phyloP scores from a whole-genome alignment of 2,329 filamentous ascomycete genomes.

The Cercospora janseana region DNA sequence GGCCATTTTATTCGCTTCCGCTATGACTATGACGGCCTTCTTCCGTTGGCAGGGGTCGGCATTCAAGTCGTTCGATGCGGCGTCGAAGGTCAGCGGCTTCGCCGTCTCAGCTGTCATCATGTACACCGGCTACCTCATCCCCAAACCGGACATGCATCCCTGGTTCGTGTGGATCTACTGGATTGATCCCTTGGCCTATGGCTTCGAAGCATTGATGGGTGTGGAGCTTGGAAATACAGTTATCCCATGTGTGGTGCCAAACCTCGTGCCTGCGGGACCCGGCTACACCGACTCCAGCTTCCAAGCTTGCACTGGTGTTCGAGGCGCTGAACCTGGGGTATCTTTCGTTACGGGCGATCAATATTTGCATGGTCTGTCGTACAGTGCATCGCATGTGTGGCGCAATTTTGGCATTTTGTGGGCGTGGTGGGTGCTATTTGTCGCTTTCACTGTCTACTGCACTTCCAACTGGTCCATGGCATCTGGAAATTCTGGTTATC shows the following conservation, averaged over 20 bases:
- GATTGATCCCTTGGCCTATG: constrained; percentile 50
- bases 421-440: constrained; percentile 62
- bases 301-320: constrained; percentile 46
- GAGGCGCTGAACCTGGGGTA: constrained; percentile 57
- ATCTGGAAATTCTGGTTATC: constrained; percentile 33
- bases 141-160: constrained; percentile 43
- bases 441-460: constrained; percentile 56
- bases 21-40: constrained; percentile 47
- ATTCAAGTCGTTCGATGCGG: constrained; percentile 35
- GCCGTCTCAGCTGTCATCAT: constrained; percentile 33
- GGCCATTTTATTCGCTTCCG: constrained; percentile 51
- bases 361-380: constrained; percentile 57
- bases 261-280: constrained; percentile 35
- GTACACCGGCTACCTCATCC: constrained; percentile 38
- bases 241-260: constrained; percentile 57
- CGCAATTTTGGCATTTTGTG: constrained; percentile 68
- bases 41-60: constrained; percentile 45
- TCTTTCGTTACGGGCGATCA: constrained; percentile 59
- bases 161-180: constrained; percentile 55
- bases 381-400: constrained; percentile 41
- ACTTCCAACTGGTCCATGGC: constrained; percentile 57
- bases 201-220: constrained; percentile 57
- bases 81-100: constrained; percentile 36
- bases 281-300: constrained; percentile 43
- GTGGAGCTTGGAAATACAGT: constrained; percentile 62